Evolutionary conservation across 2,329 filamentous ascomycete species (phyloP).

Genomic region (Apiospora saccharicola): DNA sequence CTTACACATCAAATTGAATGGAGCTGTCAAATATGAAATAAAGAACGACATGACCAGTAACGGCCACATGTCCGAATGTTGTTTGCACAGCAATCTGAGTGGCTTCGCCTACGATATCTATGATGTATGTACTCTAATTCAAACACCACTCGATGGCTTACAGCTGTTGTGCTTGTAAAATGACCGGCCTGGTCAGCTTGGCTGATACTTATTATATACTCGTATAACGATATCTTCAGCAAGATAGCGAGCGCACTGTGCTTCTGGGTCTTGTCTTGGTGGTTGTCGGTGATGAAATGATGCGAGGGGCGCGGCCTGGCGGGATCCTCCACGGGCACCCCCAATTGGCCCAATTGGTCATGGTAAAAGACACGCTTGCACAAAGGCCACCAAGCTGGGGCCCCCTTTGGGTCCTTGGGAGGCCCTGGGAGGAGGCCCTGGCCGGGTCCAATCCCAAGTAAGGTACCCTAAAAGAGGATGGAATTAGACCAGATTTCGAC

Average conservation of each 20-base stretch:
- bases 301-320: slow-evolving; percentile 15
- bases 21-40: slow-evolving; percentile 10
- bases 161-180: slow-evolving; percentile 3
- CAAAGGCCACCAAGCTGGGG: slow-evolving; percentile 12
- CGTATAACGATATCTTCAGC: neutral
- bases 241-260: slow-evolving; percentile 12
- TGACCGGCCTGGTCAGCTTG: neutral
- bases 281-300: slow-evolving; percentile 6
- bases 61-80: neutral
- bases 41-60: neutral
- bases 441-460: slow-evolving; percentile 4
- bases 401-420: slow-evolving; percentile 10
- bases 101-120: neutral
- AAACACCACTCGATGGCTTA: neutral
- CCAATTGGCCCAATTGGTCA: neutral
- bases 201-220: neutral
- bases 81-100: neutral
- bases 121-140: neutral
- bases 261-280: slow-evolving; percentile 16
- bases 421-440: neutral
- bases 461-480: slow-evolving; percentile 17
- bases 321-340: slow-evolving; percentile 15
- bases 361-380: slow-evolving; percentile 18
- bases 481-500: slow-evolving; percentile 20
- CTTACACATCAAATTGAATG: neutral